Conservation (phyloP, 768 basidiomycete genomes). For the Termitomyces sp. region DNA sequence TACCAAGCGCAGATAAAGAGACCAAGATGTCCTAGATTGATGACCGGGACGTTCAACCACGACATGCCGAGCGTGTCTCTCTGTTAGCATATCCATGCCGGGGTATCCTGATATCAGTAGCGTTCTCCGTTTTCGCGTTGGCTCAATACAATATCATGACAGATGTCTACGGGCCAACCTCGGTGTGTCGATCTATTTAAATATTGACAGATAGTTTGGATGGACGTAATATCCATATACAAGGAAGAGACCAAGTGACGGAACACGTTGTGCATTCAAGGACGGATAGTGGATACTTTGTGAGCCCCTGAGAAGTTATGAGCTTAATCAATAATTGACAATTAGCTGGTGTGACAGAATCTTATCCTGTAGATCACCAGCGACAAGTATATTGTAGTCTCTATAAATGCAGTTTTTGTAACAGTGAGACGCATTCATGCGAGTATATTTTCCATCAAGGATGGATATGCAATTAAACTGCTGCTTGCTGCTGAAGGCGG, state of each 20-base stretch:
- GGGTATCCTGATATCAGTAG: not conserved
- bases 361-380: too few species aligned
- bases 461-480: too few species aligned
- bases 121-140: not conserved
- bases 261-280: not conserved
- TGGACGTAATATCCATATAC: not conserved
- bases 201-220: not conserved
- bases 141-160: not conserved
- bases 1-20: not conserved
- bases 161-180: not conserved
- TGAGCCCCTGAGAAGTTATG: too few species aligned
- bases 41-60: not conserved
- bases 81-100: not conserved
- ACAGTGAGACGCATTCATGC: too few species aligned
- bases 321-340: too few species aligned
- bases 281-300: not conserved
- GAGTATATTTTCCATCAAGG: too few species aligned
- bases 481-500: too few species aligned
- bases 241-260: not conserved
- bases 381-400: too few species aligned
- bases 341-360: too few species aligned
- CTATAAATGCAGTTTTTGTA: too few species aligned
- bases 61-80: not conserved
- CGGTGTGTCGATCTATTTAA: not conserved
- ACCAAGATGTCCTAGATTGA: not conserved